A percentile compares a stretch with the other conserved stretches of the same genome.
These are phyloP conservation scores for Porcisia hertigi DNA, from an alignment of 208 protist species.

Conservation along the genomic window DNA sequence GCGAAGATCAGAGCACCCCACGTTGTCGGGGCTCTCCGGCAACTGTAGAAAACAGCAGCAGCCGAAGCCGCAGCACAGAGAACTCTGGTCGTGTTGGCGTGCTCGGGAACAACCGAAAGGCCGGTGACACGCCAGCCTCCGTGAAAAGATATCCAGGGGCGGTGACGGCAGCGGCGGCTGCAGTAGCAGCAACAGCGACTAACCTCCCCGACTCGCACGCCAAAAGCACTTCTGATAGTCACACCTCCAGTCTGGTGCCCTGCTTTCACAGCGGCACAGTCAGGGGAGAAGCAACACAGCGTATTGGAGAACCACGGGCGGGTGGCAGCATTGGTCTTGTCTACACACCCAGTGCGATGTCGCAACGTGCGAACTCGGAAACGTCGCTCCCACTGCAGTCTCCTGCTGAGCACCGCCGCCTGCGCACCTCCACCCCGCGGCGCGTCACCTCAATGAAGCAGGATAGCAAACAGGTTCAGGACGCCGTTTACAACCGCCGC, in stretches of 20 bases:
- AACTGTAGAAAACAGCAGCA: slow-evolving; percentile 1
- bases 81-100: not conserved
- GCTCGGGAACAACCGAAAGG: not conserved
- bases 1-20: not conserved
- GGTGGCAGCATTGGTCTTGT: slow-evolving; percentile 24
- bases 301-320: slow-evolving; percentile 1
- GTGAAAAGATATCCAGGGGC: not conserved
- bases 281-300: not conserved
- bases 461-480: slow-evolving; percentile 40
- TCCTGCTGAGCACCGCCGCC: slow-evolving; percentile 13
- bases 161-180: not conserved
- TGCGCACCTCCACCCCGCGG: slow-evolving; percentile 38
- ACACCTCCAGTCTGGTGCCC: not conserved
- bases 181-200: not conserved
- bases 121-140: not conserved
- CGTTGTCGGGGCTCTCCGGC: not conserved
- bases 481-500: slow-evolving; percentile 31
- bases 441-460: slow-evolving; percentile 12
- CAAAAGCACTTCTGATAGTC: not conserved
- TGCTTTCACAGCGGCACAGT: not conserved
- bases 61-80: not conserved
- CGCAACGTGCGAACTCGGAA: slow-evolving; percentile 6
- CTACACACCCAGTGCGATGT: slow-evolving; percentile 15
- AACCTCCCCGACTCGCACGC: not conserved
- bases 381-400: not conserved